Percentiles rank a stretch among this genome's conserved stretches.
phyloP scores from a whole-genome alignment of 202 grass and related monocot species.

The Setaria viridis region DNA sequence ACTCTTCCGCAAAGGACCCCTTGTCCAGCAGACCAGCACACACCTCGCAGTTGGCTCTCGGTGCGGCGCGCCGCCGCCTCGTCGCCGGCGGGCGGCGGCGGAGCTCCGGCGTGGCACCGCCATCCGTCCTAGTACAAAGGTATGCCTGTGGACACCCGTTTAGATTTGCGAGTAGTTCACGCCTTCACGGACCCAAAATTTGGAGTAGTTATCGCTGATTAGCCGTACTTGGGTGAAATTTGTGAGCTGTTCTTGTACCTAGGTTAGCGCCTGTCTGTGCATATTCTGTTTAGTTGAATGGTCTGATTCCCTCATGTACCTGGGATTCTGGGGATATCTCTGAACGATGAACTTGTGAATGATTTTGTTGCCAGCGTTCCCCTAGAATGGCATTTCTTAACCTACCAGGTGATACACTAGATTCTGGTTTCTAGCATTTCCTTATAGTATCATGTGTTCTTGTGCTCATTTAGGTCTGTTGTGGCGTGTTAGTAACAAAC shows the following conservation, averaged over 20 bases:
- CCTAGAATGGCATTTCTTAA: too few species aligned
- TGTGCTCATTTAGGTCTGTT: too few species aligned
- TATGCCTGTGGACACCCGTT: background rate
- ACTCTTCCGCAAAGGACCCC: background rate
- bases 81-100: background rate
- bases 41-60: background rate
- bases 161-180: background rate
- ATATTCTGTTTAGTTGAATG: too few species aligned
- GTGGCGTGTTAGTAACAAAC: too few species aligned
- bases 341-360: too few species aligned
- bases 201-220: background rate
- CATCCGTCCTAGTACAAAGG: background rate
- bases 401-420: too few species aligned
- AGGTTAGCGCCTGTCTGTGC: background rate
- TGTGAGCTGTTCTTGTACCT: background rate
- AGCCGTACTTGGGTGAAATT: background rate
- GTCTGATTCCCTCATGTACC: too few species aligned
- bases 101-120: background rate
- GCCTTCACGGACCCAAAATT: background rate
- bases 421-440: too few species aligned
- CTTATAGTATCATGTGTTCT: too few species aligned
- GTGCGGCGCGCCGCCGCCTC: background rate
- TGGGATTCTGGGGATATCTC: too few species aligned
- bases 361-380: too few species aligned
- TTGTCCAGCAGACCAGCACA: background rate